Evolutionary conservation across 176 grass and related monocot genomes (phyloP), one percentile per base, ranked within the genome.

Genomic region (Luzula sylvatica): DNA sequence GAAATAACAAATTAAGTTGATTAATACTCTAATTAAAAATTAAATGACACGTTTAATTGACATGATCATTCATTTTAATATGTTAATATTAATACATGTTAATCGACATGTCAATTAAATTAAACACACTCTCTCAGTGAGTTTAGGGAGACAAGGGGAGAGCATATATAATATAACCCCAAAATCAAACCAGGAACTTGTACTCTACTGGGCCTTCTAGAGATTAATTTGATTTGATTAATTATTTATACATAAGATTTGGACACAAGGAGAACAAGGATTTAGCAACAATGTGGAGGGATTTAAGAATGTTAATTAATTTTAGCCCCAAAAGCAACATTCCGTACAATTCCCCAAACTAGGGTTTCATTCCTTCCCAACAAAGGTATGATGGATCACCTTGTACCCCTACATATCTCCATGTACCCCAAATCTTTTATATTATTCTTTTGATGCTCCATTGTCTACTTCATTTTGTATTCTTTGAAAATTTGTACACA

Each of bases 321-420:
- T 26, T 47, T 45, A 20, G 23, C 42, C 9, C 47, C 16, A 19
- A 64, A 64, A 64, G 1, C 38, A 25, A 7, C n/a, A 42, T 11
- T 7, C 23, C 22, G 7, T 25, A 20, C 23, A 52, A 44, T 19
- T 67, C 61, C 72, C 73, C 26, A 77, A 67, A 58, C 58, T 18
- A 48, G 58, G 48, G 58, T 73, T 73, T 55, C 70, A 55, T 55
- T 54, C 70, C 49, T 73, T 73, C 16, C 47, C 50, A 65, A 47
- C 70, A 69, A 26, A 2, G 23, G 57, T 54, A 83, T 83, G 85
- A 89, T 83, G 85, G 67, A 69, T 79, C 64, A 76, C 85, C 75
- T 80, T 83, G 83, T 78, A 75, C 78, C 85, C 75, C 63, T 83
- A 80, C 71, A 83, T 50, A 76, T 80, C 79, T 79, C 71, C 72